phyloP scores from a whole-genome alignment of 2,329 filamentous ascomycete species.

The Cercospora brassicicola region DNA sequence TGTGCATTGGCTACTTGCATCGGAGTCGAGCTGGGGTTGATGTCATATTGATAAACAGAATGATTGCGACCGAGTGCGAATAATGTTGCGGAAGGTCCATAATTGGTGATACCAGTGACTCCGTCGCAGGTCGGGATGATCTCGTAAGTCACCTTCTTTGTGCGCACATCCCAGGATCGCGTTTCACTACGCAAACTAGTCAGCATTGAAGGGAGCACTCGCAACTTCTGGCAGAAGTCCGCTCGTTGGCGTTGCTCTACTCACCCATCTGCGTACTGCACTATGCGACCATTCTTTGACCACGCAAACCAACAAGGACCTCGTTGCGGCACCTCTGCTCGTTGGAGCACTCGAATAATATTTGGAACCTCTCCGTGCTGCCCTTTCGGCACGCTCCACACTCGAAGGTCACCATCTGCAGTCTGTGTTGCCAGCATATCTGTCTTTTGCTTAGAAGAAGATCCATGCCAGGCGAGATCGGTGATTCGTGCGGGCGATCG shows the following conservation, averaged over 20 bases:
- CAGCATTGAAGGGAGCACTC: not conserved
- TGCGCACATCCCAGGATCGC: constrained; percentile 93
- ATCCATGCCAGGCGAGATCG: constrained; percentile 90
- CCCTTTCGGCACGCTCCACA: constrained; percentile 93
- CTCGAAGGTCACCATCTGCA: constrained; percentile 83
- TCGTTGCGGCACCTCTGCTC: constrained; percentile 68
- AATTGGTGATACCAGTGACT: constrained; percentile 79
- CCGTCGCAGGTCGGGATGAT: constrained; percentile 80
- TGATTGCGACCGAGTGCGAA: constrained; percentile 88
- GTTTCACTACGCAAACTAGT: constrained; percentile 62
- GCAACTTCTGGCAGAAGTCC: not conserved
- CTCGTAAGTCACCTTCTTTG: constrained; percentile 93
- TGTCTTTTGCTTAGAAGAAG: constrained; percentile 91
- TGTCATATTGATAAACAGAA: constrained; percentile 91
- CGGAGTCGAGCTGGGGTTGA: constrained; percentile 69
- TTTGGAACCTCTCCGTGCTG: constrained; percentile 71
- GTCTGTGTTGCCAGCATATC: constrained; percentile 97
- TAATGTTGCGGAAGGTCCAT: constrained; percentile 83
- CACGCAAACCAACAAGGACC: constrained; percentile 95
- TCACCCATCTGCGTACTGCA: constrained; percentile 89
- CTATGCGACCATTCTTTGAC: constrained; percentile 96
- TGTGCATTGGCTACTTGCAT: constrained; percentile 83
- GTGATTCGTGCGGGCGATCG: constrained; percentile 83
- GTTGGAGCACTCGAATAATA: constrained; percentile 82
- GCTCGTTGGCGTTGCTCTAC: constrained; percentile 42